Conservation (phyloP, 225 moss, liverwort and hornwort species). For the Sphagnum contortum region DNA sequence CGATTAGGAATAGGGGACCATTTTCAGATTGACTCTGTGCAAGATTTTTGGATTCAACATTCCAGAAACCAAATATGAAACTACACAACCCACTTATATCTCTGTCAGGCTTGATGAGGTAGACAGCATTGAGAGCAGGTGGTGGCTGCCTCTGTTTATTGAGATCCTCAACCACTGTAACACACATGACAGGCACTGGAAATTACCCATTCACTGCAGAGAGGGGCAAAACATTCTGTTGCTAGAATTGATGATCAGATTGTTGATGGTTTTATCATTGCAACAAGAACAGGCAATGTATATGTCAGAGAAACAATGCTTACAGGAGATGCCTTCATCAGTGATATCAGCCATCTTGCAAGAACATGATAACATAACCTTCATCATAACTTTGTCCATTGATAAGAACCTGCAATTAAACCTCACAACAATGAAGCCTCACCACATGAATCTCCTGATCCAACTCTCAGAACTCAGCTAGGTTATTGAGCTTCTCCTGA, state of each 20-base stretch:
- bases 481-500: background rate
- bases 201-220: background rate
- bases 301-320: background rate
- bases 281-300: background rate
- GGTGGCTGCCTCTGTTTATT: constrained; percentile 77
- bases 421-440: background rate
- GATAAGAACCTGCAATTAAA: constrained; percentile 62
- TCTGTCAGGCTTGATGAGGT: constrained; percentile 67
- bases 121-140: constrained; percentile 80
- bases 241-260: background rate
- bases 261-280: background rate
- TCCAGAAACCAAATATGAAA: background rate
- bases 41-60: background rate
- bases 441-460: background rate
- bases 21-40: too few relatives aligned
- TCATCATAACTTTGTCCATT: constrained; percentile 85
- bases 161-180: constrained; percentile 81
- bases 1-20: too few relatives aligned
- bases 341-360: constrained; percentile 96
- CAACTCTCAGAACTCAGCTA: background rate
- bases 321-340: constrained; percentile 96
- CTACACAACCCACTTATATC: constrained; percentile 38
- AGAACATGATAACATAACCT: constrained; percentile 69
- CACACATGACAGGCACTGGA: background rate
- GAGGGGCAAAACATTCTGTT: too few relatives aligned